Conservation (phyloP, 495 filamentous ascomycete species). For the Chlorociboria aeruginascens region DNA sequence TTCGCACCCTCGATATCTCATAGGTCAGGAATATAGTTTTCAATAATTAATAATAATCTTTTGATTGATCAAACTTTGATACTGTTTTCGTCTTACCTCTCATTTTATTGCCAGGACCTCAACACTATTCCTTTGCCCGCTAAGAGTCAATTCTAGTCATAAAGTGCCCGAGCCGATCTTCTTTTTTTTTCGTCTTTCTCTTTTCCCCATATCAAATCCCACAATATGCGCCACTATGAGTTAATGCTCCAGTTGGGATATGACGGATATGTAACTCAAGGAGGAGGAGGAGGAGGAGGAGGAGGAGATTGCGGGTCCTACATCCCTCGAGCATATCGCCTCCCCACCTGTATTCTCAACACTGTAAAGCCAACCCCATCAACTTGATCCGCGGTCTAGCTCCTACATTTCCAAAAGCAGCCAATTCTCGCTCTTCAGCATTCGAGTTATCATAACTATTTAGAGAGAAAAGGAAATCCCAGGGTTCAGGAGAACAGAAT, state of each 20-base stretch:
- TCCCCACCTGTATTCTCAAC: constrained; percentile 40
- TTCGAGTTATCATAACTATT: constrained; percentile 10
- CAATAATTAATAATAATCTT: no score
- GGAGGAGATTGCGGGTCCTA: constrained; percentile 62
- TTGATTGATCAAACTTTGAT: no score
- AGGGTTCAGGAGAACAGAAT: constrained; percentile 30
- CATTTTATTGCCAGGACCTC: no score
- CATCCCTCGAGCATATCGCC: constrained; percentile 47
- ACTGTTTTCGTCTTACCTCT: no score
- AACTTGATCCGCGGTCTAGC: constrained; percentile 23
- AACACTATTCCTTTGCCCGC: no score
- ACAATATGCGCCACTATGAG: constrained; percentile 29
- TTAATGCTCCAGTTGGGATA: constrained; percentile 60
- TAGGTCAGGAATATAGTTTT: no score
- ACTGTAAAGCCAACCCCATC: constrained; percentile 47
- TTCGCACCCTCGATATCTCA: no score
- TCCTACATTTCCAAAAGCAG: constrained; percentile 1
- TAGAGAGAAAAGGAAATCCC: constrained; percentile 27
- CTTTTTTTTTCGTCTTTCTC: no score
- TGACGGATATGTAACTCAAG: constrained; percentile 50
- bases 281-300: no score
- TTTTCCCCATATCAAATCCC: no score
- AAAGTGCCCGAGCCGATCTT: no score
- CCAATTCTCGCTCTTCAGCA: constrained; percentile 8
- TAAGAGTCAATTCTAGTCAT: no score